Conservation (phyloP, 2,329 filamentous ascomycete genomes). For the Phyllosticta capitalensis region DNA sequence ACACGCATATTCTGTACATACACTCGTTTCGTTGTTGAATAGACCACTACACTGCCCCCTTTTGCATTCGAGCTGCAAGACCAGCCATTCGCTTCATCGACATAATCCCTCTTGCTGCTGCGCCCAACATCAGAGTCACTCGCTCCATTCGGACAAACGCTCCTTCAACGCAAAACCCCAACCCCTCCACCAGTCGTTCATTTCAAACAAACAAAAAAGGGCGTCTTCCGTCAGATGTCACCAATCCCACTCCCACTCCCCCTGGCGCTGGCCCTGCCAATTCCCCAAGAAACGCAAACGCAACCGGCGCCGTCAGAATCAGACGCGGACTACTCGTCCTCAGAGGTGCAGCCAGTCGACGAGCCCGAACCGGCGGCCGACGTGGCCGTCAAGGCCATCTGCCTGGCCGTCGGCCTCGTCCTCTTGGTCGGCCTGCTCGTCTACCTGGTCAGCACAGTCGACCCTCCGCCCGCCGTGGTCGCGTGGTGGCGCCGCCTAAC, state of each 20-base stretch:
- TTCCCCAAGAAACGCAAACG: background rate
- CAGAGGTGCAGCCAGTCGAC: background rate
- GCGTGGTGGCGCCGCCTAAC: background rate
- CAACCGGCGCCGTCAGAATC: background rate
- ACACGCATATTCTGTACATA: background rate
- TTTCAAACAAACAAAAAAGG: too few relatives aligned
- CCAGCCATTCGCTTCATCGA: background rate
- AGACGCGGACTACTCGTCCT: background rate
- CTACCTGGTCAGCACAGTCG: background rate
- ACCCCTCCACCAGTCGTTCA: background rate
- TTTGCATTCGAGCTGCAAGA: background rate
- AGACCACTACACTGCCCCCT: background rate
- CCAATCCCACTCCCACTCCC: background rate
- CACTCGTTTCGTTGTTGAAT: background rate
- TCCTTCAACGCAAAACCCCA: background rate
- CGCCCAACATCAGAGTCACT: background rate
- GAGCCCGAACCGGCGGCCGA: background rate
- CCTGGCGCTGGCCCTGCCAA: background rate
- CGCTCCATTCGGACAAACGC: background rate
- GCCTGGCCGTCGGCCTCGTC: background rate
- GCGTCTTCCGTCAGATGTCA: background rate
- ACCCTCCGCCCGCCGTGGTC: background rate
- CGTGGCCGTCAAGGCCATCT: background rate
- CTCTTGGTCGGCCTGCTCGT: background rate
- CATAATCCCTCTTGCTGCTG: background rate